Percentiles rank a stretch among this genome's conserved stretches.
phyloP scores from a whole-genome alignment of 73 alveolate genomes.

The Paramecium primaurelia region DNA sequence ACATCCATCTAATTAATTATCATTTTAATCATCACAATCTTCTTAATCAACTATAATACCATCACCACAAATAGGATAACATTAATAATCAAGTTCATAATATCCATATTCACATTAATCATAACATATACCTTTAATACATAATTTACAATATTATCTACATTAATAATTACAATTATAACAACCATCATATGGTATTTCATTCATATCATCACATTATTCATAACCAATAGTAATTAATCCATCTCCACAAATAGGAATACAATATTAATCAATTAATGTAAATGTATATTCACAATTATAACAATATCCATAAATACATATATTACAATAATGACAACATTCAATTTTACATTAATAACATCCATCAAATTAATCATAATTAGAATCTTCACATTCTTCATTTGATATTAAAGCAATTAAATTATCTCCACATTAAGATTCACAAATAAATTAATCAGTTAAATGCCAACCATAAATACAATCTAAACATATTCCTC shows the following conservation, averaged over 20 bases:
- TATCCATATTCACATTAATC: not conserved
- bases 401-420: not conserved
- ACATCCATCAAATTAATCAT: not conserved
- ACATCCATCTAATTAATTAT: not conserved
- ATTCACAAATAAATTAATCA: not conserved
- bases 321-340: not conserved
- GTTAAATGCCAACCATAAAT: not conserved
- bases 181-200: not conserved
- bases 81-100: not conserved
- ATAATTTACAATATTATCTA: not conserved
- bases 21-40: not conserved
- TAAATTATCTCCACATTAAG: not conserved
- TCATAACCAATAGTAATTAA: not conserved
- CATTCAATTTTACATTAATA: not conserved
- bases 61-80: not conserved
- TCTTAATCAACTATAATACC: not conserved
- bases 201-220: not conserved
- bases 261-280: not conserved
- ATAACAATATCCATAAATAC: not conserved
- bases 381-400: not conserved
- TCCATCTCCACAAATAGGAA: slow-evolving; percentile 5
- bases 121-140: not conserved
- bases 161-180: not conserved
- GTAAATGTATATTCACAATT: not conserved
- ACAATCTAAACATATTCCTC: not conserved